Evolutionary conservation across 768 basidiomycete species (phyloP).

Genomic region (Amanita molliuscula): DNA sequence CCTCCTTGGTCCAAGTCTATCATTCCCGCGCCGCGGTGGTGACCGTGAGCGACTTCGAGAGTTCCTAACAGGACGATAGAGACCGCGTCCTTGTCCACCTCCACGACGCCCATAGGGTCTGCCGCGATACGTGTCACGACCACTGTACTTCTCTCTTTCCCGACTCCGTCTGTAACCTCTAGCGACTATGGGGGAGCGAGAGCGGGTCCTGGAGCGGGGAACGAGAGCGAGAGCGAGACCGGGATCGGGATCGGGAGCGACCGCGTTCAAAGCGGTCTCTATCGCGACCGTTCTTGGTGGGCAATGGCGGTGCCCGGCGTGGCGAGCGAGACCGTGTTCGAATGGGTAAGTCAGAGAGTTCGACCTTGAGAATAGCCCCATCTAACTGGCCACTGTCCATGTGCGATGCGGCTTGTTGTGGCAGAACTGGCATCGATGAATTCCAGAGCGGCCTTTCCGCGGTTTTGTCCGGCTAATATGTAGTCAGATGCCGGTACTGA

Average conservation of each 20-base stretch:
- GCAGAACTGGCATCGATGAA: constrained; percentile 60
- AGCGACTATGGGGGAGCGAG: constrained; percentile 14
- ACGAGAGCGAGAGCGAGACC: constrained; percentile 16
- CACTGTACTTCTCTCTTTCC: constrained; percentile 39
- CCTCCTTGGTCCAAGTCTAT: constrained; percentile 43
- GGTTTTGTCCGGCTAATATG: constrained; percentile 78
- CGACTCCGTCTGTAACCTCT: constrained; percentile 2
- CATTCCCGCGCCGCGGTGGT: constrained; percentile 47
- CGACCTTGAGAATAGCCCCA: constrained; percentile 74
- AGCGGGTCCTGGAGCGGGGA: constrained; percentile 12
- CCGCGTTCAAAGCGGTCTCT: constrained; percentile 26
- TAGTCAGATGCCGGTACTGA: neutral
- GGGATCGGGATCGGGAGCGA: constrained; percentile 44
- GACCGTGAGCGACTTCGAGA: constrained; percentile 46
- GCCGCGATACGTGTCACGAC: constrained; percentile 33
- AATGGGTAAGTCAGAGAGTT: constrained; percentile 81
- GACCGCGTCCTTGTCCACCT: constrained; percentile 29
- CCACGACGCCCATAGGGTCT: constrained; percentile 28
- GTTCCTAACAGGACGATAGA: constrained; percentile 33
- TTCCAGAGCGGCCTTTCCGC: constrained; percentile 90
- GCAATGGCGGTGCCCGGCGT: constrained; percentile 24
- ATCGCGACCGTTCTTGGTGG: constrained; percentile 42
- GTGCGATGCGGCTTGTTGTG: constrained; percentile 73
- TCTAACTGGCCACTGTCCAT: constrained; percentile 97
- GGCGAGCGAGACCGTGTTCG: constrained; percentile 61